Evolutionary conservation across 345 rosid species (phyloP), one percentile per base, ranked within the genome.

Genomic region (Acer campestre): DNA sequence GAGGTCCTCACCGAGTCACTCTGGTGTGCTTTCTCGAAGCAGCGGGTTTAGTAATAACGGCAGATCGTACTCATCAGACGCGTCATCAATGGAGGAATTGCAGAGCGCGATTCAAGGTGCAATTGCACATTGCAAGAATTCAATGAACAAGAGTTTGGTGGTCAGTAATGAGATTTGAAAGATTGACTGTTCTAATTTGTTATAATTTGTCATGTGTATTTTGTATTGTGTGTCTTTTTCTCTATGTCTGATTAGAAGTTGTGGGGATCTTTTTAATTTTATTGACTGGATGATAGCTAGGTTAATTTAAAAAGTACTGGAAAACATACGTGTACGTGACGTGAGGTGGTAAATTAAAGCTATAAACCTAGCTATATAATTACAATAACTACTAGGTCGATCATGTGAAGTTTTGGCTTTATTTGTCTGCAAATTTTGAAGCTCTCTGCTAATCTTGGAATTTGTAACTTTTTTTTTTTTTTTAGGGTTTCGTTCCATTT

Each of bases 91-190:
- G 98, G 98, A 93, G 74, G 98, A 95, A 81, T 74, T 95, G 71
- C 99, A 92, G 76, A 89, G 91, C 73, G 98, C 99, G 17, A 93
- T 93, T 56, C 98, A 95, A 85, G 96, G 99, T 68, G 99, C 99
- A 46, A 93, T 92, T 56, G 88, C 93, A 68, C 97, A 91, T 74
- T 93, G 97, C 90, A 93, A 93, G 84, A 93, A 93, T 84, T 93
- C 97, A 22, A 77, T 91, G 94, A 87, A 78, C 83, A 86, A 81
- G 78, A 75, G 40, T 20, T 48, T 84, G 83, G 81, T 85, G 83
- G 81, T 79, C 74, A 86, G 87, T 89, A 88, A 83, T 17, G 88
- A 82, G 82, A 35, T 4, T 64, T 27, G 38, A 31, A 63, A 3
- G 12, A 18, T 38, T 20, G 16, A 20, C 16, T 7, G 12, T 66